phyloP scores from a whole-genome alignment of 768 basidiomycete species.

The Botryobasidium botryosum region DNA sequence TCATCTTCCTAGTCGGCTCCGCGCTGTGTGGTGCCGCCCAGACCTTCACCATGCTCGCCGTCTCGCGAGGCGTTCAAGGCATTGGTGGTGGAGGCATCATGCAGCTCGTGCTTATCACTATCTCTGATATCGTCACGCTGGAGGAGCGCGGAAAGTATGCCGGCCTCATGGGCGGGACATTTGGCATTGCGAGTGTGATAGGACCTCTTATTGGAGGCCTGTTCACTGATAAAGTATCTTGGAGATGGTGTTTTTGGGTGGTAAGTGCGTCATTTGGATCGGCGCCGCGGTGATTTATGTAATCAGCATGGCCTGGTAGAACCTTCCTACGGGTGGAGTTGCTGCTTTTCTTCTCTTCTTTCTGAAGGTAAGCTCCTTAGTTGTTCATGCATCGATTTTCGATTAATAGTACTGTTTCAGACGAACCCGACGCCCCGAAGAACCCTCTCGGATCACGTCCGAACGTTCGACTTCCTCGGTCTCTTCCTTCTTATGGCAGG shows the following conservation, averaged over 20 bases:
- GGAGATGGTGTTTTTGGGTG: conserved; percentile 61
- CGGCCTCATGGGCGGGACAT: conserved; percentile 61
- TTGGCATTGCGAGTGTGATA: conserved; percentile 38
- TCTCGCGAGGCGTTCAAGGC: conserved; percentile 64
- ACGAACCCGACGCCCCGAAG: conserved; percentile 56
- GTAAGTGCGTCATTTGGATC: conserved; percentile 8
- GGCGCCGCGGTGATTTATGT: background rate
- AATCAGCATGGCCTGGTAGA: no score
- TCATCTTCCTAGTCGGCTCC: conserved; percentile 57
- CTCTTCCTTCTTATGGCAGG: conserved; percentile 44
- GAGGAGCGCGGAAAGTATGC: conserved; percentile 67
- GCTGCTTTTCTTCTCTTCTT: conserved; percentile 48
- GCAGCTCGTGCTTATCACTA: conserved; percentile 54
- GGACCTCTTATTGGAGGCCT: conserved; percentile 76
- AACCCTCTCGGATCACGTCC: conserved; percentile 38
- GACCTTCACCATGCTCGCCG: conserved; percentile 61
- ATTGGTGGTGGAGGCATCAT: conserved; percentile 71
- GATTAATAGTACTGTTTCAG: conserved; percentile 19
- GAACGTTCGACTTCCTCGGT: conserved; percentile 57
- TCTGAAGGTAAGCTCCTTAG: conserved; percentile 28
- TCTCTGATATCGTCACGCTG: conserved; percentile 69
- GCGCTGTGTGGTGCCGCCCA: conserved; percentile 72
- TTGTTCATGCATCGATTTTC: background rate
- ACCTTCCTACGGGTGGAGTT: conserved; percentile 56
- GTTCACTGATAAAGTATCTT: conserved; percentile 56